Conservation (phyloP, 2,329 filamentous ascomycete species). For the Aspergillus spinulosporus region DNA sequence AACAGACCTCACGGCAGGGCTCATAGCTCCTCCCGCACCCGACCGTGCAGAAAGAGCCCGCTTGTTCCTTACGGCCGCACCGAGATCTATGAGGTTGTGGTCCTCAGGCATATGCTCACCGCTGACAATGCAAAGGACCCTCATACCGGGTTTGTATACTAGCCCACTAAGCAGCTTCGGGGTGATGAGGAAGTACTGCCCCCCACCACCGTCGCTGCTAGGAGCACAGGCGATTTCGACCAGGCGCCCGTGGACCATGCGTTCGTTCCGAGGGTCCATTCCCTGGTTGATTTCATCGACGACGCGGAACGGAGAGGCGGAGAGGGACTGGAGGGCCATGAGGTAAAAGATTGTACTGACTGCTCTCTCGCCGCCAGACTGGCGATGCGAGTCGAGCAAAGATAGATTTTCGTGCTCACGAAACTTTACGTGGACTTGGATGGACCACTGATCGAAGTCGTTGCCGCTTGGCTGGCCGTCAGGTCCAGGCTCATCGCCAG, state of each 20-base stretch:
- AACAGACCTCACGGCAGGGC: conserved; percentile 16
- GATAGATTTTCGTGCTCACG: conserved; percentile 82
- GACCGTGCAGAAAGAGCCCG: conserved; percentile 28
- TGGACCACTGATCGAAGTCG: conserved; percentile 91
- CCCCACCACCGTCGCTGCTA: conserved; percentile 51
- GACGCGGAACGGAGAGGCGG: conserved; percentile 92
- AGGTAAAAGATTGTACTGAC: conserved; percentile 99
- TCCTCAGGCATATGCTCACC: conserved; percentile 63
- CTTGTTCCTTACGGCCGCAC: conserved; percentile 37
- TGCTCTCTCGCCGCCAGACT: conserved; percentile 92
- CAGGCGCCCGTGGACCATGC: conserved; percentile 97
- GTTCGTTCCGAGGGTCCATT: conserved; percentile 98
- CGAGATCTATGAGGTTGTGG: conserved; percentile 40
- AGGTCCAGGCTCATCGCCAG: conserved; percentile 36
- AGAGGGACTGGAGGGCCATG: conserved; percentile 93
- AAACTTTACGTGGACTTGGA: conserved; percentile 94
- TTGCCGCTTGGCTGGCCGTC: conserved; percentile 49
- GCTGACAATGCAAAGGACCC: conserved; percentile 87
- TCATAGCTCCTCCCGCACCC: conserved; percentile 21
- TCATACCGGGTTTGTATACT: conserved; percentile 87
- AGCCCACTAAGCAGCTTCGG: conserved; percentile 87
- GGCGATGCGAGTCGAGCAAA: conserved; percentile 83
- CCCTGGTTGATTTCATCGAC: conserved; percentile 99
- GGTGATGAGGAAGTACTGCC: conserved; percentile 93
- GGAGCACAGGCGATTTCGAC: conserved; percentile 84